Percentiles rank a stretch among this genome's conserved stretches.
phyloP scores from a whole-genome alignment of 345 rosid genomes.

The Gossypium turneri region DNA sequence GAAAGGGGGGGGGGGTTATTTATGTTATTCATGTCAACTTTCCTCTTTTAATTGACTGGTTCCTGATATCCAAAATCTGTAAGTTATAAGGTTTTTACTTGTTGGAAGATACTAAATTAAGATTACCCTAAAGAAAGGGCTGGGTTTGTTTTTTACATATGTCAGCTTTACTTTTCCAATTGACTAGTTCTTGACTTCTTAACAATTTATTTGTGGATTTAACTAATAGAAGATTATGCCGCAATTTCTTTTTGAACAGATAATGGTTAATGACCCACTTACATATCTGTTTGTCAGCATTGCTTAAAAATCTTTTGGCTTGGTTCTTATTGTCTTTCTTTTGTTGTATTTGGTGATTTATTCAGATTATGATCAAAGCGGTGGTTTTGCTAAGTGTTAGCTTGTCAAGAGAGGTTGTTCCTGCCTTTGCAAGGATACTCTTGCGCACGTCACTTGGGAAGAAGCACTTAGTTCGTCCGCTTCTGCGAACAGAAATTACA shows the following conservation, averaged over 20 bases:
- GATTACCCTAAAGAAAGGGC: background rate
- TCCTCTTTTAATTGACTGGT: background rate
- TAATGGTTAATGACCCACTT: background rate
- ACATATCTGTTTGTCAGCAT: background rate
- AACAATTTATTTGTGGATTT: background rate
- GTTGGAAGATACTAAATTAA: background rate
- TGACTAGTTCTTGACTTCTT: background rate
- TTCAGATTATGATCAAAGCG: conserved; percentile 58
- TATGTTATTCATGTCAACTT: background rate
- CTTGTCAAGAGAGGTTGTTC: conserved; percentile 89
- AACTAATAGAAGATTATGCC: background rate
- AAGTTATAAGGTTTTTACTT: background rate
- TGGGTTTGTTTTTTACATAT: background rate
- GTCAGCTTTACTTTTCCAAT: background rate
- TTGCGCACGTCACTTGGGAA: conserved; percentile 84
- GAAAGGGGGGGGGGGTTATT: background rate
- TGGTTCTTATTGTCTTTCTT: background rate
- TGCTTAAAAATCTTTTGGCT: background rate
- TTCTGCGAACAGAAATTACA: conserved; percentile 81
- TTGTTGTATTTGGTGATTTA: conserved; percentile 15
- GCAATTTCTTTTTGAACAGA: background rate
- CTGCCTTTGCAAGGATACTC: conserved; percentile 85
- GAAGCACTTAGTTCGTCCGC: conserved; percentile 89
- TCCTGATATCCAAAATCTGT: background rate
- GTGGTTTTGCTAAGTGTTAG: conserved; percentile 74